Conservation (phyloP, 768 basidiomycete species). For the Leucocoprinus leucothites region DNA sequence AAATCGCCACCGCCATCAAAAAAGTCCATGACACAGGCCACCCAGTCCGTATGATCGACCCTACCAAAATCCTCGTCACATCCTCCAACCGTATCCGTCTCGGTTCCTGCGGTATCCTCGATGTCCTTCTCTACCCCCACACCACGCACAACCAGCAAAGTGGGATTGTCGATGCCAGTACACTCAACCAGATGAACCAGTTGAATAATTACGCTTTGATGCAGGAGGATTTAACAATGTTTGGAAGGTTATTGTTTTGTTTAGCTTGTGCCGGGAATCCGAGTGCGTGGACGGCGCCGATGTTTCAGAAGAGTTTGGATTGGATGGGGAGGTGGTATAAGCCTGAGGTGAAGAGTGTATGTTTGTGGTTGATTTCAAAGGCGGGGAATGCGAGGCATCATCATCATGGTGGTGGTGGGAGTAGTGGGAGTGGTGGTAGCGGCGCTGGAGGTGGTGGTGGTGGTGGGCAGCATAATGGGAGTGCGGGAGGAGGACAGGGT, state of each 20-base stretch:
- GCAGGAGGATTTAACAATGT: constrained; percentile 86
- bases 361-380: constrained; percentile 75
- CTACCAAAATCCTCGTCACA: constrained; percentile 83
- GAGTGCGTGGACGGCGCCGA: constrained; percentile 55
- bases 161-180: too few species aligned
- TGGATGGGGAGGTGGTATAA: constrained; percentile 71
- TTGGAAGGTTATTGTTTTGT: constrained; percentile 80
- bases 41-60: constrained; percentile 80
- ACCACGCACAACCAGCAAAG: too few species aligned
- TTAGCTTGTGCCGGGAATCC: constrained; percentile 66
- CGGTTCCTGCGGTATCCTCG: neutral
- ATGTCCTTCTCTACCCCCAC: too few species aligned
- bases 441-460: too few species aligned
- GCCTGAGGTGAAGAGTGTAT: constrained; percentile 76
- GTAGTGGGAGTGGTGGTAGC: neutral
- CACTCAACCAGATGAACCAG: constrained; percentile 62
- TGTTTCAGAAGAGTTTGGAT: constrained; percentile 74
- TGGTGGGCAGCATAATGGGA: too few species aligned
- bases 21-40: constrained; percentile 78
- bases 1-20: constrained; percentile 85
- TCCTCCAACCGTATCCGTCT: constrained; percentile 74
- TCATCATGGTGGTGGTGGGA: neutral
- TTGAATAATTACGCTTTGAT: constrained; percentile 59
- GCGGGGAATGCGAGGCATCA: constrained; percentile 67
- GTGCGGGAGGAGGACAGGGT: too few species aligned